These are phyloP conservation scores for Lathyrus tuberosus DNA, from an alignment of 306 rosid species.

Conservation along the genomic window DNA sequence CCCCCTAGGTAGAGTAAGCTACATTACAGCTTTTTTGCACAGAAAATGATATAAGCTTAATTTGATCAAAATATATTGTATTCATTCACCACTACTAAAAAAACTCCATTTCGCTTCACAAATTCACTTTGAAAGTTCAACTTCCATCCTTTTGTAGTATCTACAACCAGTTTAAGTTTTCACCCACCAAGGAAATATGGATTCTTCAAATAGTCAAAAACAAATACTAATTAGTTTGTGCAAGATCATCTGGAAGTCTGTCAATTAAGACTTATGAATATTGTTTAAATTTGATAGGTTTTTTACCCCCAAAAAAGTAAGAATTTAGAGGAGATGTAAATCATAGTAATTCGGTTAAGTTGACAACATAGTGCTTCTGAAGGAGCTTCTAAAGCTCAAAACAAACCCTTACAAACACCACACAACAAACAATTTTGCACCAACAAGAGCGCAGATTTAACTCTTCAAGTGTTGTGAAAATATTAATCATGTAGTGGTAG, in stretches of 20 bases:
- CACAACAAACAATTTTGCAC: slow-evolving; percentile 1
- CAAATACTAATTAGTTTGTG: too few relatives aligned
- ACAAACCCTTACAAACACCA: slow-evolving; percentile 1
- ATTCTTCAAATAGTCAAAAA: neutral
- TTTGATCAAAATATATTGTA: neutral
- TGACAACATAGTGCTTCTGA: too few relatives aligned
- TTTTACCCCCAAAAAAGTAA: too few relatives aligned
- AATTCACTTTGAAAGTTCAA: slow-evolving; percentile 14
- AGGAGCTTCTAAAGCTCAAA: too few relatives aligned
- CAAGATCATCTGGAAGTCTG: too few relatives aligned
- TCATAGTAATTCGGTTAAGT: too few relatives aligned
- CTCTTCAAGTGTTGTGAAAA: neutral
- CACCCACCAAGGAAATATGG: neutral
- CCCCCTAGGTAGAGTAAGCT: neutral
- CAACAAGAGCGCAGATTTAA: neutral
- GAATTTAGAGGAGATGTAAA: too few relatives aligned
- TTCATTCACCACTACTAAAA: too few relatives aligned
- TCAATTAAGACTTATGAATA: too few relatives aligned
- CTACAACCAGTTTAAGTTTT: slow-evolving; percentile 1
- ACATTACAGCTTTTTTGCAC: neutral
- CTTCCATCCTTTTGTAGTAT: neutral
- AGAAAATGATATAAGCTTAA: neutral
- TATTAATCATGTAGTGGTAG: neutral
- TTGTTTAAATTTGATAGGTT: too few relatives aligned
- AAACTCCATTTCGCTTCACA: neutral